Conservation (phyloP, 768 basidiomycete genomes). For the Candolleomyces aberdarensis region DNA sequence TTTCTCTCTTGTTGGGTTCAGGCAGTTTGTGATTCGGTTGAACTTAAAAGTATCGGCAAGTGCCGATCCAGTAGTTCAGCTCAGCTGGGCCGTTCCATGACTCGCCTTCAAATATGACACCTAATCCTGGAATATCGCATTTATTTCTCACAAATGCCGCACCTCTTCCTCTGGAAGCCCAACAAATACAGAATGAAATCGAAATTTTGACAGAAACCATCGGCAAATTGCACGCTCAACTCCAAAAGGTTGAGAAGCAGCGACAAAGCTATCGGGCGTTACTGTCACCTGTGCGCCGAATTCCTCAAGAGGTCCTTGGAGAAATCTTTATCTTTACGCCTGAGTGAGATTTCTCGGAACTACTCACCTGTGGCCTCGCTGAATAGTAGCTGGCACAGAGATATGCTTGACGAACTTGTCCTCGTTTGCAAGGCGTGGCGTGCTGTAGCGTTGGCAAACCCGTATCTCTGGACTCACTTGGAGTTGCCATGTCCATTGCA, state of each 20-base stretch:
- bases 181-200: neutral
- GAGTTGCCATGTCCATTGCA: neutral
- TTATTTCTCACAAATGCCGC: neutral
- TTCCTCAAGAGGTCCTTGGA: neutral
- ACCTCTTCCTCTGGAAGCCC: neutral
- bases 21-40: too few species aligned
- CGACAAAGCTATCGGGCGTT: neutral
- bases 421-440: neutral
- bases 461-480: neutral
- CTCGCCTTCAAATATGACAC: too few species aligned
- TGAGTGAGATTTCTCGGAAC: too few species aligned
- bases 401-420: neutral
- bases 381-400: too few species aligned
- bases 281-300: neutral
- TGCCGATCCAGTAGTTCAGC: too few species aligned
- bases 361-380: too few species aligned
- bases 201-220: neutral
- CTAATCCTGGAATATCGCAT: neutral
- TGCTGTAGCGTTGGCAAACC: neutral
- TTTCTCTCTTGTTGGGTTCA: too few species aligned
- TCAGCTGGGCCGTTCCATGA: too few species aligned
- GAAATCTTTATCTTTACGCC: neutral
- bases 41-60: too few species aligned
- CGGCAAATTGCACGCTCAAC: neutral
- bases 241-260: neutral